Conservation (phyloP, 805 yeast genomes). For the Wickerhamiella galacta region DNA sequence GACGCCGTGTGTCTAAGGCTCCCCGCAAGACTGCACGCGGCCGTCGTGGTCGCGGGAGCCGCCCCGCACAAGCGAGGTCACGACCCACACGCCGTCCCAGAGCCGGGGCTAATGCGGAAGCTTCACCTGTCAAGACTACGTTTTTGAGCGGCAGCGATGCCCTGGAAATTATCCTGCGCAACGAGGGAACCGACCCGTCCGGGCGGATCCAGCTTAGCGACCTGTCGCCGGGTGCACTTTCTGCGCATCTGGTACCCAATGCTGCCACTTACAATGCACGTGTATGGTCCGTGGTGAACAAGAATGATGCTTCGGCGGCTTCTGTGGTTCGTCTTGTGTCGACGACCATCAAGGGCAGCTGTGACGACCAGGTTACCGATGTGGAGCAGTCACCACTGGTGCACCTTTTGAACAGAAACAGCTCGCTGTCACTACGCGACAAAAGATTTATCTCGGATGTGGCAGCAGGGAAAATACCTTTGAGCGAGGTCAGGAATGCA, state of each 20-base stretch:
- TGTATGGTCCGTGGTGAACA: slow-evolving; percentile 11
- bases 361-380: slow-evolving; percentile 1
- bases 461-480: slow-evolving; percentile 11
- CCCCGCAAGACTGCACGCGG: neutral
- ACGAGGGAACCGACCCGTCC: slow-evolving; percentile 5
- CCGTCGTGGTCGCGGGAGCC: neutral
- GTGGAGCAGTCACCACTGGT: slow-evolving; percentile 2
- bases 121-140: too few relatives aligned
- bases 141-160: slow-evolving; percentile 5
- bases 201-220: slow-evolving; percentile 2
- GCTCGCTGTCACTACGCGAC: slow-evolving; percentile 3
- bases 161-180: slow-evolving; percentile 9
- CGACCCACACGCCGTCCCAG: neutral
- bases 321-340: neutral
- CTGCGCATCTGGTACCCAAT: slow-evolving; percentile 2
- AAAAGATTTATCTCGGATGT: slow-evolving; percentile 10
- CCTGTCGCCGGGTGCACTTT: slow-evolving; percentile 3
- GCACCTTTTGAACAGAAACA: slow-evolving; percentile 8
- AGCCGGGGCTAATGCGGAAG: neutral
- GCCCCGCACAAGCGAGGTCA: neutral
- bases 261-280: slow-evolving; percentile 13
- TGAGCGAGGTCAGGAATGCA: slow-evolving; percentile 9
- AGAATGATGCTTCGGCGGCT: neutral
- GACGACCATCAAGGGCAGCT: slow-evolving; percentile 7
- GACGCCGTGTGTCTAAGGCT: neutral